These are phyloP conservation scores for Boletus sp. DNA, from an alignment of 768 basidiomycete species.

Conservation along the genomic window DNA sequence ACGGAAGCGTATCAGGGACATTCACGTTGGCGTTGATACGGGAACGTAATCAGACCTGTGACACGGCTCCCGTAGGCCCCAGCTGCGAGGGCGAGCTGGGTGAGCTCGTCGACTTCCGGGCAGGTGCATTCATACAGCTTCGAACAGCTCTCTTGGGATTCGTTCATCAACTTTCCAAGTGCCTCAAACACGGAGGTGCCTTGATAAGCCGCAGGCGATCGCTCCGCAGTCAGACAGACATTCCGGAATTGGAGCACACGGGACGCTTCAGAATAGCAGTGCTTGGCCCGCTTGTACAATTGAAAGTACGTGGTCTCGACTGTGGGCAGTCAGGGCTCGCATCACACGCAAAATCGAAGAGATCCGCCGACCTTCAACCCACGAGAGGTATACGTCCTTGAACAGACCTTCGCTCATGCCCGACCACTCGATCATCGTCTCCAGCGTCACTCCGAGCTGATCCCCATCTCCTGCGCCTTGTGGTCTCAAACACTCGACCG, in stretches of 20 bases:
- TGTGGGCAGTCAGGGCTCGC: not conserved
- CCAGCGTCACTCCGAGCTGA: constrained; percentile 63
- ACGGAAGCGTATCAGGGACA: not conserved
- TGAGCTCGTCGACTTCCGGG: constrained; percentile 71
- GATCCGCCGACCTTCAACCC: constrained; percentile 64
- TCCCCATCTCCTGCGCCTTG: constrained; percentile 31
- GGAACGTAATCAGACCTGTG: constrained; percentile 52
- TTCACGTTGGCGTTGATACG: not conserved
- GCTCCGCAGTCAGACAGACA: constrained; percentile 50
- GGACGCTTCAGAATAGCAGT: constrained; percentile 77
- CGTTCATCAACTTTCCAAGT: constrained; percentile 75
- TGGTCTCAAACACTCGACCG: constrained; percentile 54
- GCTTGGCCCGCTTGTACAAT: constrained; percentile 76
- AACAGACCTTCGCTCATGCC: constrained; percentile 56
- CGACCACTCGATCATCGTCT: constrained; percentile 68
- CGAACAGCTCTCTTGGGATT: constrained; percentile 69
- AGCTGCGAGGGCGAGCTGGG: constrained; percentile 55
- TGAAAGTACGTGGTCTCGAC: constrained; percentile 82
- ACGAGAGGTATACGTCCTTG: constrained; percentile 66
- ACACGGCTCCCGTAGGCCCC: constrained; percentile 81
- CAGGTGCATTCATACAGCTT: constrained; percentile 76
- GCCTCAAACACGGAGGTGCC: constrained; percentile 36
- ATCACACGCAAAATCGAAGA: not conserved
- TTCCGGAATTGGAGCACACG: constrained; percentile 78
- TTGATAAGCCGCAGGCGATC: constrained; percentile 12